phyloP scores from a whole-genome alignment of 306 rosid genomes.

The Canavalia gladiata region DNA sequence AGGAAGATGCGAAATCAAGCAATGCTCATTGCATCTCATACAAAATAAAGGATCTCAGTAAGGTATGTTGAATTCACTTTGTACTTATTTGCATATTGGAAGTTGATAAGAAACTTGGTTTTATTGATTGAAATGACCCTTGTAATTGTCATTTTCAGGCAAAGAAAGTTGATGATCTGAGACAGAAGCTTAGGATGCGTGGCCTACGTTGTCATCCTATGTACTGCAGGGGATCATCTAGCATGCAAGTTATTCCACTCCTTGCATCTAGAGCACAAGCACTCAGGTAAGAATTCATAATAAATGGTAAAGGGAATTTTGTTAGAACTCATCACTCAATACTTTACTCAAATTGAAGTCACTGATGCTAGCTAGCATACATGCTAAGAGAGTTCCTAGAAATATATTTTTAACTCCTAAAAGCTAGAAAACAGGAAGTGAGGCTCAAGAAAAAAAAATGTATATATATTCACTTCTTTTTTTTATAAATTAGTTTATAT shows the following conservation, averaged over 20 bases:
- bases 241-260: conserved; percentile 54
- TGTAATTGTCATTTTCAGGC: conserved; percentile 39
- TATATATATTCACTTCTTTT: background rate
- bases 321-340: background rate
- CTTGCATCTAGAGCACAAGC: conserved; percentile 59
- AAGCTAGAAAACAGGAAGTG: background rate
- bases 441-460: background rate
- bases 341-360: background rate
- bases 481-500: conserved; percentile 15
- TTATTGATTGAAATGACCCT: conserved; percentile 21
- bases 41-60: conserved; percentile 43
- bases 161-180: conserved; percentile 53
- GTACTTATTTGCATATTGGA: background rate
- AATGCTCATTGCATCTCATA: conserved; percentile 54
- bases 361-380: conserved; percentile 3
- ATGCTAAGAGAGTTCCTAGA: background rate
- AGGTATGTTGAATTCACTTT: conserved; percentile 41
- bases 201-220: conserved; percentile 55
- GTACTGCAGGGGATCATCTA: conserved; percentile 45
- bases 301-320: background rate
- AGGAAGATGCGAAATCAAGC: conserved; percentile 48
- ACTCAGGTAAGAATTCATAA: conserved; percentile 49
- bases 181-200: conserved; percentile 55
- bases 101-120: background rate
- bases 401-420: background rate